These are phyloP conservation scores for Ilyonectria sp. DNA, from an alignment of 2,329 filamentous ascomycete genomes.

Conservation along the genomic window DNA sequence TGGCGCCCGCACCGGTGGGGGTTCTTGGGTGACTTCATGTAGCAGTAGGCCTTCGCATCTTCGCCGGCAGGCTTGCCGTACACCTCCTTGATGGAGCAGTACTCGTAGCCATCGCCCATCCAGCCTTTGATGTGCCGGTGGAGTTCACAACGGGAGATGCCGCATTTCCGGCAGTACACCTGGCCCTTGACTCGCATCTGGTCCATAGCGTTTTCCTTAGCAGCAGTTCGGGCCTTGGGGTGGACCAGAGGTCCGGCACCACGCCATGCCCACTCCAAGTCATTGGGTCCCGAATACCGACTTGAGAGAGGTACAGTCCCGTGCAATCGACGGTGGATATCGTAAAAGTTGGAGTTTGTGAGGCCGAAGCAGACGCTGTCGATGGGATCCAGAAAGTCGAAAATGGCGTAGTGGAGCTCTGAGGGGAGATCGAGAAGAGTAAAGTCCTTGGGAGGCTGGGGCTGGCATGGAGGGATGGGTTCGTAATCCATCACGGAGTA, in stretches of 20 bases:
- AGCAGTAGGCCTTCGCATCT: constrained; percentile 67
- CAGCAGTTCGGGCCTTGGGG: constrained; percentile 38
- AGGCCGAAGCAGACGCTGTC: constrained; percentile 75
- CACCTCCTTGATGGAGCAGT: constrained; percentile 72
- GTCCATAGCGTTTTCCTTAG: constrained; percentile 54
- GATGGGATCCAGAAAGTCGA: constrained; percentile 75
- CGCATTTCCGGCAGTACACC: constrained; percentile 75
- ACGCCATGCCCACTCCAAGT: constrained; percentile 76
- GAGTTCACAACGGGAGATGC: constrained; percentile 73
- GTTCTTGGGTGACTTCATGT: constrained; percentile 73
- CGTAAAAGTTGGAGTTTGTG: constrained; percentile 71
- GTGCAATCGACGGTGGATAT: constrained; percentile 70
- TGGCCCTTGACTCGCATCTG: constrained; percentile 70
- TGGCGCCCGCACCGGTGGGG: constrained; percentile 72
- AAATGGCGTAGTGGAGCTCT: constrained; percentile 73
- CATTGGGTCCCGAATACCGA: constrained; percentile 73
- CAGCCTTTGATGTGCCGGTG: constrained; percentile 74
- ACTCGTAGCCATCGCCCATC: constrained; percentile 71
- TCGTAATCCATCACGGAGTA: constrained; percentile 75
- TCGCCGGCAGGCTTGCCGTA: constrained; percentile 66
- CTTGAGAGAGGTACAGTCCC: constrained; percentile 70
- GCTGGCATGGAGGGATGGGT: constrained; percentile 62
- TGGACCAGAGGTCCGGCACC: constrained; percentile 63
- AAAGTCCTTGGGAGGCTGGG: constrained; percentile 62
- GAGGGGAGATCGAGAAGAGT: constrained; percentile 68